These are phyloP conservation scores for Chrysoporthe austroafricana DNA, from an alignment of 2,329 filamentous ascomycete species.

Conservation along the genomic window DNA sequence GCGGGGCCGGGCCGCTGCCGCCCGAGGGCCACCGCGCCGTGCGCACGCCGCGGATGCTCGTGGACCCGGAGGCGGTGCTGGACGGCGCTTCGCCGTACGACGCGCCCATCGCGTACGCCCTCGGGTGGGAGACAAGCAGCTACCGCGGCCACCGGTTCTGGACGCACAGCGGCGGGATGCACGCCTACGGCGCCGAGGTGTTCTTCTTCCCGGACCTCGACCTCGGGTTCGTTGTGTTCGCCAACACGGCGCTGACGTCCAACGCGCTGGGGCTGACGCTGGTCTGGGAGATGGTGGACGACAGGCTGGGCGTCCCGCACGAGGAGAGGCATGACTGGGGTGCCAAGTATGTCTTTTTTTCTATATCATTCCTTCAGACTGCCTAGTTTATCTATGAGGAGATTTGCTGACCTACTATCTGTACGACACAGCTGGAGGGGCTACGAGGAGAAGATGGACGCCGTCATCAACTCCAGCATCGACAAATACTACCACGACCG, in stretches of 20 bases:
- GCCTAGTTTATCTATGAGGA: not conserved
- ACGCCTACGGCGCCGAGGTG: constrained; percentile 48
- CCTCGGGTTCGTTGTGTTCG: constrained; percentile 48
- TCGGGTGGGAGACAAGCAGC: constrained; percentile 44
- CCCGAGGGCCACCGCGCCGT: constrained; percentile 39
- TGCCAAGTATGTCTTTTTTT: constrained; percentile 35
- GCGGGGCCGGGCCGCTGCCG: constrained; percentile 41
- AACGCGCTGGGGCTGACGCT: constrained; percentile 41
- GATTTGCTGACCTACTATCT: constrained; percentile 20
- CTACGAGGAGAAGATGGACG: constrained; percentile 28
- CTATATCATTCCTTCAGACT: not conserved
- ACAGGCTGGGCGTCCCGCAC: constrained; percentile 41
- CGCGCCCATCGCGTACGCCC: constrained; percentile 43
- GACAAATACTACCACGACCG: constrained; percentile 44
- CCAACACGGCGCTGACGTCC: constrained; percentile 48
- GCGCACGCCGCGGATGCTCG: constrained; percentile 39
- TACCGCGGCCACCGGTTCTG: constrained; percentile 49
- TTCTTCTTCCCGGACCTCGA: constrained; percentile 49
- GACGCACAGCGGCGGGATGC: constrained; percentile 48
- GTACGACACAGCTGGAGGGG: constrained; percentile 31
- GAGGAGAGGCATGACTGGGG: constrained; percentile 43
- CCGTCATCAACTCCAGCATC: constrained; percentile 38
- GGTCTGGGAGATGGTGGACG: constrained; percentile 46
- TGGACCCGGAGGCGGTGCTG: constrained; percentile 15
- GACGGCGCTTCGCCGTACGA: constrained; percentile 33